Evolutionary conservation across 768 basidiomycete species (phyloP), one percentile per base, ranked within the genome.

Genomic region (Trametes gibbosa): DNA sequence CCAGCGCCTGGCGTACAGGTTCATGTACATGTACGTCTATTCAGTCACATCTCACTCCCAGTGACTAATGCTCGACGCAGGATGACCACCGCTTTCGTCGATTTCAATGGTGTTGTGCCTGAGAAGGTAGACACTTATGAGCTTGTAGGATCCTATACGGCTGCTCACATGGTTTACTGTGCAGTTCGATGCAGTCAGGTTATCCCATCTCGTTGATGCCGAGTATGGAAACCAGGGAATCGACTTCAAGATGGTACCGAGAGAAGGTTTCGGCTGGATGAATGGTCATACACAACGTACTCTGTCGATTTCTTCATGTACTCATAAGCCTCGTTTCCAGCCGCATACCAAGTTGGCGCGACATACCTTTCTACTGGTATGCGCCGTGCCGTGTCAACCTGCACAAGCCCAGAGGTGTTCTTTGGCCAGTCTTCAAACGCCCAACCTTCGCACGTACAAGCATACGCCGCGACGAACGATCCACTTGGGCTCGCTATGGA

Each of bases 181-280:
- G 0, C 65, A 90, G 88, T 98, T 98, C 72, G 95, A 99, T 69
- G 96, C 95, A 2, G 96, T 99, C 64, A 92, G 87, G 73, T 82
- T 97, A 21, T 96, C 92, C 1, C 95, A 98, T 70, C 81, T 98
- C 47, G 95, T 99, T 6, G 95, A 96, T 69, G 97, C 96, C 45
- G 96, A 98, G 76, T 98, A 98, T 66, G 90, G 94, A 9, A 95
- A 95, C 71, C 92, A 95, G 70, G 96, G 96, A 49, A 81, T 96
- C 65, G 96, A 99, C 77, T 99, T 99, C 78, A 93, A 95, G 77
- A 87, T 95, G 83, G 90, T 98, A 43, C 95, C 95, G 50, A 84
- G 95, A 14, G 96, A 98, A 75, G 96, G 96, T 54, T 99, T 98
- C 70, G 96, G 96, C 9, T 98, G 95, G 96, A 97, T 95, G 90